These are phyloP conservation scores for Populus euphratica DNA, from an alignment of 345 rosid genomes.

Conservation along the genomic window DNA sequence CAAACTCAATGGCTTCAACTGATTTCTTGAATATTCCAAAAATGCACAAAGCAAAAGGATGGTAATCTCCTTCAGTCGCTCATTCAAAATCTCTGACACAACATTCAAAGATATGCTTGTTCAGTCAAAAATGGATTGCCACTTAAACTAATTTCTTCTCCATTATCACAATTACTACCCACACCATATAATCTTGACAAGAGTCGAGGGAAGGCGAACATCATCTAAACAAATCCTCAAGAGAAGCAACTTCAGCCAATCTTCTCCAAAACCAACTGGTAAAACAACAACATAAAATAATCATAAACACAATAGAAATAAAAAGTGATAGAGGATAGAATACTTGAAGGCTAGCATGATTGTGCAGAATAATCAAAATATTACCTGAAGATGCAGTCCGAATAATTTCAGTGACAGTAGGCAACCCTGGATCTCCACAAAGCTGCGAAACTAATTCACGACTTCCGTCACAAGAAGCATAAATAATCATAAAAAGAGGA, in stretches of 20 bases:
- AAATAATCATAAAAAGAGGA: conserved; percentile 73
- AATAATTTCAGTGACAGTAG: conserved; percentile 18
- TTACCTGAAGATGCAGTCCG: conserved; percentile 53
- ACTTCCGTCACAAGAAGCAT: conserved; percentile 56
- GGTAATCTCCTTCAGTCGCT: conserved; percentile 38
- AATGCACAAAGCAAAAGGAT: conserved; percentile 30
- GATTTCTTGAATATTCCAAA: conserved; percentile 45
- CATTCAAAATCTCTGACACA: conserved; percentile 54
- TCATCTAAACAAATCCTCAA: conserved; percentile 58
- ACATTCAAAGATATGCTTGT: conserved; percentile 62
- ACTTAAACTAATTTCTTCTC: conserved; percentile 10
- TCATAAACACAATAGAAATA: neutral
- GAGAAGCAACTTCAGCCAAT: conserved; percentile 72
- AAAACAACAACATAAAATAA: conserved; percentile 6
- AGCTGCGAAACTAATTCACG: conserved; percentile 36
- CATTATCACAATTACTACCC: conserved; percentile 8
- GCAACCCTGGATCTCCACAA: conserved; percentile 44
- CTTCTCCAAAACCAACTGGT: conserved; percentile 66
- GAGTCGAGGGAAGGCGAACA: conserved; percentile 43
- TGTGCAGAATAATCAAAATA: neutral
- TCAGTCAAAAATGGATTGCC: conserved; percentile 38
- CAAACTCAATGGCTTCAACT: conserved; percentile 28
- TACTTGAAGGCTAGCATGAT: neutral
- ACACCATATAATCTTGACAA: conserved; percentile 34
- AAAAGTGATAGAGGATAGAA: neutral